Conservation (phyloP, 441 rosid species). For the Mallotus japonicus region DNA sequence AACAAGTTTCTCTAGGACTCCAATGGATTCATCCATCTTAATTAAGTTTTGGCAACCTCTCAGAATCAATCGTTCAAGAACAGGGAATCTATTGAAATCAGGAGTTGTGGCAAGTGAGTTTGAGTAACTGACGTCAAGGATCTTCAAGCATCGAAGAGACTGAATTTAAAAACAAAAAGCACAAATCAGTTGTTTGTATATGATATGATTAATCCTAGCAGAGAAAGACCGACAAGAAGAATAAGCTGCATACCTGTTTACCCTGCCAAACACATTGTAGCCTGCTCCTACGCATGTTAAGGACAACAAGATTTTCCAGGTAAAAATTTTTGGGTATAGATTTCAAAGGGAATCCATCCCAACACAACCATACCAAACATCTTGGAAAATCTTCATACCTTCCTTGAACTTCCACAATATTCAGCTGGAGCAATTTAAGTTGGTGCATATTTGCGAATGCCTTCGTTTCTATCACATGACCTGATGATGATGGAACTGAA, state of each 20-base stretch:
- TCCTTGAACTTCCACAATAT: not conserved
- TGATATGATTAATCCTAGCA: no score
- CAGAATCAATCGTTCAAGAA: not conserved
- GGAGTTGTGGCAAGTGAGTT: not conserved
- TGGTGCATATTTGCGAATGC: not conserved
- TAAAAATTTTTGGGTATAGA: not conserved
- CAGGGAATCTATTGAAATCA: not conserved
- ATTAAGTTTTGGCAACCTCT: not conserved
- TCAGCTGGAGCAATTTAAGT: not conserved
- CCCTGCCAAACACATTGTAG: not conserved
- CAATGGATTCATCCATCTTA: constrained; percentile 2
- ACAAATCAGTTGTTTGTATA: not conserved
- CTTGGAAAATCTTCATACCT: not conserved
- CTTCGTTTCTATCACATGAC: no score
- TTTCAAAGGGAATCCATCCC: not conserved
- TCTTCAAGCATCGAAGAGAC: not conserved
- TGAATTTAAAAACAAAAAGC: not conserved
- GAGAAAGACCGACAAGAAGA: no score
- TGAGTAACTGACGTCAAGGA: constrained; percentile 2
- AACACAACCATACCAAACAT: not conserved
- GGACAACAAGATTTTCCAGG: not conserved
- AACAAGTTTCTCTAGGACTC: not conserved
- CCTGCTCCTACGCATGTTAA: not conserved
- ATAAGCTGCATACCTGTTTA: not conserved
- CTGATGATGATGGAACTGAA: no score